Evolutionary conservation across 1,139 yeast genomes (phyloP).

Genomic region (Geotrichum aggregatum): DNA sequence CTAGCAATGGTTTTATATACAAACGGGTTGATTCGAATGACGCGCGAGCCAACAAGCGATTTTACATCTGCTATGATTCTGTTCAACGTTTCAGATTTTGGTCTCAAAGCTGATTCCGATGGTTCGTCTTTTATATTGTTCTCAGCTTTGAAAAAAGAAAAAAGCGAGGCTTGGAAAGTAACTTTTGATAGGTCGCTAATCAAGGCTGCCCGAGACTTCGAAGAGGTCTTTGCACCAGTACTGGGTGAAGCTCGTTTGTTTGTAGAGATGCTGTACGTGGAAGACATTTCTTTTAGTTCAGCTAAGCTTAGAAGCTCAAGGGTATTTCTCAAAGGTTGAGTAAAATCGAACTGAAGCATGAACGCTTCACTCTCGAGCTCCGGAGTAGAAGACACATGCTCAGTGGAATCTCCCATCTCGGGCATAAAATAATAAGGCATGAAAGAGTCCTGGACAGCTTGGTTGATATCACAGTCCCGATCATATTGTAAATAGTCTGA

Average conservation of each 20-base stretch:
- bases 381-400: neutral
- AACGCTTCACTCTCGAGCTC: slow-evolving; percentile 5
- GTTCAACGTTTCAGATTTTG: slow-evolving; percentile 9
- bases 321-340: slow-evolving; percentile 6
- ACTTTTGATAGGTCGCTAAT: slow-evolving; percentile 9
- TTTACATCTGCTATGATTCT: slow-evolving; percentile 13
- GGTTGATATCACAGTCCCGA: slow-evolving; percentile 13
- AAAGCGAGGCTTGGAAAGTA: slow-evolving; percentile 11
- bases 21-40: slow-evolving; percentile 18
- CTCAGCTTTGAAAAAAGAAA: slow-evolving; percentile 6
- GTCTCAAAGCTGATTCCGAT: slow-evolving; percentile 3
- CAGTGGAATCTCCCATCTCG: slow-evolving; percentile 4
- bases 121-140: no score
- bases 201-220: slow-evolving; percentile 3
- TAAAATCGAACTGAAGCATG: slow-evolving; percentile 7
- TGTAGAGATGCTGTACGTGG: neutral
- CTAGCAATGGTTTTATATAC: slow-evolving; percentile 14
- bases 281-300: slow-evolving; percentile 7
- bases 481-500: slow-evolving; percentile 16
- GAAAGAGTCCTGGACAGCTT: slow-evolving; percentile 10
- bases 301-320: slow-evolving; percentile 6
- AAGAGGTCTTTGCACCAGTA: neutral
- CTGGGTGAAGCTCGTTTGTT: neutral
- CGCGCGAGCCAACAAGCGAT: slow-evolving; percentile 8
- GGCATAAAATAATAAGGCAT: slow-evolving; percentile 9